Evolutionary conservation across 805 yeast species (phyloP).

Genomic region (Priceomyces haplophilus): DNA sequence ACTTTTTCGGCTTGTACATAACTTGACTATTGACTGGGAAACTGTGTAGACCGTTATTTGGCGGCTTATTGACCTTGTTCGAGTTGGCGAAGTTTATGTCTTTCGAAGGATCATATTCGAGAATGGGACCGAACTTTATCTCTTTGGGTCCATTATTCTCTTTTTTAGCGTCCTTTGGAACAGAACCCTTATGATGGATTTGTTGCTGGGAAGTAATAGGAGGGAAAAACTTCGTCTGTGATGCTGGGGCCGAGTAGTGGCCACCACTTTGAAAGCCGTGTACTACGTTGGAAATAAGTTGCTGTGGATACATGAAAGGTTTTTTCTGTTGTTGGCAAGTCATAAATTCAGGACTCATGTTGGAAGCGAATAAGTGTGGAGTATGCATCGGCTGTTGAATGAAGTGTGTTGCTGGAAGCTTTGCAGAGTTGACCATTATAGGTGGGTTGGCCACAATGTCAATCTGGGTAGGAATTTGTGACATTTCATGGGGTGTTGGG

Average conservation of each 20-base stretch:
- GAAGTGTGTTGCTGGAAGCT: not conserved
- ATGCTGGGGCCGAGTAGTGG: slow-evolving; percentile 7
- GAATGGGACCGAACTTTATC: slow-evolving; percentile 39
- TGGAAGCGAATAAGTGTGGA: not conserved
- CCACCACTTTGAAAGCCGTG: not conserved
- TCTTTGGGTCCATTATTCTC: slow-evolving; percentile 23
- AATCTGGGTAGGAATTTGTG: not conserved
- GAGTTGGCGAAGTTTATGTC: slow-evolving; percentile 16
- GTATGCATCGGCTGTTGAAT: not conserved
- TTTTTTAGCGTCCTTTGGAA: slow-evolving; percentile 13
- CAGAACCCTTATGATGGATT: not conserved
- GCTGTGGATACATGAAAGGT: not conserved
- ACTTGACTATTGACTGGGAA: slow-evolving; percentile 33
- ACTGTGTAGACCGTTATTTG: slow-evolving; percentile 22
- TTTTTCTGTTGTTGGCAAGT: not conserved
- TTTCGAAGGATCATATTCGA: slow-evolving; percentile 40
- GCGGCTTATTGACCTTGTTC: slow-evolving; percentile 11
- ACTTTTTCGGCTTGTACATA: slow-evolving; percentile 35
- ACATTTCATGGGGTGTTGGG: not conserved
- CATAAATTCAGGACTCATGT: not conserved
- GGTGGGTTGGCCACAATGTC: not conserved
- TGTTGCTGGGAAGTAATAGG: not conserved
- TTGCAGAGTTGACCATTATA: not conserved
- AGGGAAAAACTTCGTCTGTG: slow-evolving; percentile 6
- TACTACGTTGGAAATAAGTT: not conserved